Base-by-base conservation (phyloP, 1,284 basidiomycete species). In the Melanopsichium pennsylvanicum region DNA sequence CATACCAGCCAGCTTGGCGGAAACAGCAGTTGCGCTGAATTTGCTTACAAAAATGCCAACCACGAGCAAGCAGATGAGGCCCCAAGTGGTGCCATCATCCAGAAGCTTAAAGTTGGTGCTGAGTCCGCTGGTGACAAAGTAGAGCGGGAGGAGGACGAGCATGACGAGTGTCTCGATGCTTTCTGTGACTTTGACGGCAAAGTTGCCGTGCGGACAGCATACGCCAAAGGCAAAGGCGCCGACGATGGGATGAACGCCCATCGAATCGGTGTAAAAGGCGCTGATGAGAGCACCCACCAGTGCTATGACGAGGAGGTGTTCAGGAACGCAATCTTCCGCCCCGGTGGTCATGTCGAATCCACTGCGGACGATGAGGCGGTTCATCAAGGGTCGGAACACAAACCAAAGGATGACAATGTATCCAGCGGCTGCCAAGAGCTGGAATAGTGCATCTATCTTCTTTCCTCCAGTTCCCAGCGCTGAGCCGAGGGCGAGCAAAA, bases 1-100 rank as follows among this genome's bases (percentile, higher is more conserved):
- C 56, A 73, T 49, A 1, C 71, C 71, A 9, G 71, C 33, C 8
- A 71, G 22, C 12, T 47, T 48, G 19, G 71, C 62, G n/a, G 49
- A 60, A 10, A 50, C 41, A 7, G 71, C 50, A 12, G 71, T 73
- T 7, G 55, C 57, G 25, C 57, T 36, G 19, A 63, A 67, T 40
- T 73, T 73, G 68, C 58, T 68, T 19, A 71, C 52, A 42, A 73
- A 73, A 56, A 67, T 70, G 16, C 46, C 69, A 34, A 59, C 45
- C 38, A 73, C 33, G 27, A 73, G 50, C n/a, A 73, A 42, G 13
- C 58, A 42, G 44, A 70, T 71, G 41, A 71, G 59, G 12, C 69
- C 71, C 71, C 71, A 73, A 9, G 51, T 40, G 8, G 46, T 56
- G 15, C 63, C 69, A 23, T 52, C 45, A 46, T 69, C 18, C 15